A percentile compares a stretch with the other conserved stretches of the same genome.
Evolutionary conservation across 169 alveolate species (phyloP).

Genomic region (Besnoitia besnoiti): DNA sequence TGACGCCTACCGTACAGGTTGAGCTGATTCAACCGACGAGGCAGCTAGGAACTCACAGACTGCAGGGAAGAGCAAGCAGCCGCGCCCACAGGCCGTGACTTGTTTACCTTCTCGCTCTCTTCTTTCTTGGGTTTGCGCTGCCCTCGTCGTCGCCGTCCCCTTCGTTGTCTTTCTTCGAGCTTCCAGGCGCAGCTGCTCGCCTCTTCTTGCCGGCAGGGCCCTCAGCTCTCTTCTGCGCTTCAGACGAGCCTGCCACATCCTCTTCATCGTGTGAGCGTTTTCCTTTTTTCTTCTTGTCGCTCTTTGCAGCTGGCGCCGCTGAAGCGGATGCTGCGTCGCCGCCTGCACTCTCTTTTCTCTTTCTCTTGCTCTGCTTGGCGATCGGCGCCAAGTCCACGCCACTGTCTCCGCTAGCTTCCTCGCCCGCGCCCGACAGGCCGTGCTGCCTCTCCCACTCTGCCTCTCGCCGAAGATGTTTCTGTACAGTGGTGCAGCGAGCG

Average conservation of each 20-base stretch:
- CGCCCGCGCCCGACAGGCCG: background rate
- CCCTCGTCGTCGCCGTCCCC: background rate
- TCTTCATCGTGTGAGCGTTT: background rate
- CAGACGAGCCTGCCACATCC: too few relatives aligned
- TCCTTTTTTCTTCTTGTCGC: background rate
- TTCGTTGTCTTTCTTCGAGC: background rate
- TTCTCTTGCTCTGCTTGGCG: background rate
- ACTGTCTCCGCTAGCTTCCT: background rate
- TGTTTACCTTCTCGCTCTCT: background rate
- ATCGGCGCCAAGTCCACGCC: too few relatives aligned
- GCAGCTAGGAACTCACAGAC: too few relatives aligned
- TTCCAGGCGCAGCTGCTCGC: background rate
- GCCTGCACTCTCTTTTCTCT: background rate
- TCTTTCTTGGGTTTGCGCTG: background rate
- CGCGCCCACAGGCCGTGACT: too few relatives aligned
- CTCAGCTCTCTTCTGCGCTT: too few relatives aligned
- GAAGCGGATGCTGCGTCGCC: background rate
- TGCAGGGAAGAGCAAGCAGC: too few relatives aligned
- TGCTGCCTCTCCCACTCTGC: slow-evolving; percentile 33
- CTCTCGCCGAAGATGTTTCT: slow-evolving; percentile 28
- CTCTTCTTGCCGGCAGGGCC: background rate
- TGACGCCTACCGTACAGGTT: too few relatives aligned
- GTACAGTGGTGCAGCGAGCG: background rate
- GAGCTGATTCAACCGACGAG: too few relatives aligned
- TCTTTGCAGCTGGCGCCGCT: background rate